phyloP scores from a whole-genome alignment of 352 stramenopile genomes.

The Phytophthora niederhauseri region DNA sequence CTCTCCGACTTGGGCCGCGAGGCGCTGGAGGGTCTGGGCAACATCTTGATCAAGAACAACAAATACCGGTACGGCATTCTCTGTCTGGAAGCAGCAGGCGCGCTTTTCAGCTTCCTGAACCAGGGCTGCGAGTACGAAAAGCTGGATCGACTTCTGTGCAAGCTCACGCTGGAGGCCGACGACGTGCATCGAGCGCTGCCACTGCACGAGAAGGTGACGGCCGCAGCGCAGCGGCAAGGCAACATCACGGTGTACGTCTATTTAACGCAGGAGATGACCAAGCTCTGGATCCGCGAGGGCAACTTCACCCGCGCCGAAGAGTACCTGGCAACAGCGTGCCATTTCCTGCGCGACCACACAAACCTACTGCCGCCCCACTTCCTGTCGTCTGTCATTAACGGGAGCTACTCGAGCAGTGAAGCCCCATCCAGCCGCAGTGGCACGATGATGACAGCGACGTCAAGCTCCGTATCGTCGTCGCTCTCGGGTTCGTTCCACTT shows the following conservation, averaged over 20 bases:
- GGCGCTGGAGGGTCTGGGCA: conserved; percentile 70
- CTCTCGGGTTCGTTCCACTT: conserved; percentile 62
- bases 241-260: conserved; percentile 90
- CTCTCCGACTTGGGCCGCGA: conserved; percentile 76
- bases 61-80: conserved; percentile 89
- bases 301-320: conserved; percentile 80
- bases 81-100: conserved; percentile 72
- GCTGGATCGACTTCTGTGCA: conserved; percentile 74
- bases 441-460: conserved; percentile 72
- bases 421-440: conserved; percentile 58
- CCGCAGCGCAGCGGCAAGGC: conserved; percentile 66
- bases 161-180: conserved; percentile 75
- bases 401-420: conserved; percentile 62
- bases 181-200: conserved; percentile 76
- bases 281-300: conserved; percentile 79
- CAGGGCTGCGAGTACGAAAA: conserved; percentile 79
- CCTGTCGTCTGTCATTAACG: conserved; percentile 50
- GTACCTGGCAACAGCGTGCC: conserved; percentile 64
- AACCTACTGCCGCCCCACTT: conserved; percentile 72
- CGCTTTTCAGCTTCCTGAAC: conserved; percentile 71
- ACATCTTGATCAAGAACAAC: conserved; percentile 85
- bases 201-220: conserved; percentile 82
- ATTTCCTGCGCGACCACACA: conserved; percentile 72
- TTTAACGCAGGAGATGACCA: conserved; percentile 79
- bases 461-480: conserved; percentile 72